A percentile compares a stretch with the other conserved stretches of the same genome.
Evolutionary conservation across 2,329 filamentous ascomycete species (phyloP).

Genomic region (Curvularia lunata): DNA sequence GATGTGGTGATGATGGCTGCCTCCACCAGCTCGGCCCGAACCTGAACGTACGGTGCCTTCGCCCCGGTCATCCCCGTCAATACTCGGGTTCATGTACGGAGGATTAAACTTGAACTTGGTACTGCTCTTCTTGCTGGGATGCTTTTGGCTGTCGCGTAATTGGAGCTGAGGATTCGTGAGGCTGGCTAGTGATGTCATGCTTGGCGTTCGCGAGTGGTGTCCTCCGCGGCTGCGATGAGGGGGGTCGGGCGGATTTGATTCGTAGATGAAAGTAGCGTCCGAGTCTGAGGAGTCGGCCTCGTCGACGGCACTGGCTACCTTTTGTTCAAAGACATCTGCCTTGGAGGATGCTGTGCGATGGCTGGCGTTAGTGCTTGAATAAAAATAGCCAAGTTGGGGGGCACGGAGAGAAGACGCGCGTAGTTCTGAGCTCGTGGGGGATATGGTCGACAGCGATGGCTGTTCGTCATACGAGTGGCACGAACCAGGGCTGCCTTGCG

Average conservation of each 20-base stretch:
- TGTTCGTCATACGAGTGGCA: constrained; percentile 41
- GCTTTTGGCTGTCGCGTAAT: constrained; percentile 67
- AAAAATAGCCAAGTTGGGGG: constrained; percentile 43
- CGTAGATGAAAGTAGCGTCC: constrained; percentile 98
- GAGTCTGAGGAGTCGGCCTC: constrained; percentile 97
- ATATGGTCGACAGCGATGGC: constrained; percentile 34
- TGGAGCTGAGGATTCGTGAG: constrained; percentile 65
- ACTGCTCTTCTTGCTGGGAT: constrained; percentile 78
- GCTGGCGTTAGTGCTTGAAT: constrained; percentile 46
- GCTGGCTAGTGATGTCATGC: constrained; percentile 80
- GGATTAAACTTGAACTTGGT: constrained; percentile 99
- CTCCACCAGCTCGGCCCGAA: constrained; percentile 58
- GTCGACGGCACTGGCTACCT: constrained; percentile 93
- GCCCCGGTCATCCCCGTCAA: constrained; percentile 54
- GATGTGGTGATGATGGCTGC: constrained; percentile 81
- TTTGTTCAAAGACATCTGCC: constrained; percentile 97
- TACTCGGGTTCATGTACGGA: constrained; percentile 69
- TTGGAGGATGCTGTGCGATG: constrained; percentile 78
- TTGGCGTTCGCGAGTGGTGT: constrained; percentile 88
- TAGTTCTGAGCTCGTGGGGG: constrained; percentile 39
- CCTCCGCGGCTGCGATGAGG: constrained; percentile 70
- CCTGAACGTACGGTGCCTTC: constrained; percentile 49
- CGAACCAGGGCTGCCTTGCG: constrained; percentile 40
- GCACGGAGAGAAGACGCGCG: constrained; percentile 30
- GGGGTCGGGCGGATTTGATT: constrained; percentile 82